These are phyloP conservation scores for Neonectria neomacrospora DNA, from an alignment of 2,329 filamentous ascomycete species.

Conservation along the genomic window DNA sequence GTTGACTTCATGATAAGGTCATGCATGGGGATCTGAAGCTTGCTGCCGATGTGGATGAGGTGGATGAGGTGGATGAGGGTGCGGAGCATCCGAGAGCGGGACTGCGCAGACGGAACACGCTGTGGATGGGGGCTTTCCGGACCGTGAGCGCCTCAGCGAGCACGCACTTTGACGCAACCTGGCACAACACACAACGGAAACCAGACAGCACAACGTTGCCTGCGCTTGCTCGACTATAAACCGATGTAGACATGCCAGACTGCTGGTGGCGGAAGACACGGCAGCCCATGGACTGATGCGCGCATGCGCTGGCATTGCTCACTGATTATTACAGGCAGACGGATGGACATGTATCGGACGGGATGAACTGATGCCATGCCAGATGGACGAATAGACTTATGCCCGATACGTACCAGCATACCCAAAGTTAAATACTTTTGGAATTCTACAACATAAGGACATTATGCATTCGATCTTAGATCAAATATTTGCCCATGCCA, in stretches of 20 bases:
- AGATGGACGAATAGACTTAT: neutral
- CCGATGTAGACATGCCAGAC: neutral
- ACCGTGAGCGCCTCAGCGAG: neutral
- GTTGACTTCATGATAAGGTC: constrained; percentile 41
- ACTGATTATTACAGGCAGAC: constrained; percentile 1
- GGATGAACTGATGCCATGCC: constrained; percentile 14
- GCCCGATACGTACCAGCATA: neutral
- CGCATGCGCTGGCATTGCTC: constrained; percentile 11
- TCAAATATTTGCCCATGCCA: neutral
- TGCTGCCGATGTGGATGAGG: constrained; percentile 27
- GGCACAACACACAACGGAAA: constrained; percentile 8
- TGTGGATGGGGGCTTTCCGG: neutral
- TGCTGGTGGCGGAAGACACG: neutral
- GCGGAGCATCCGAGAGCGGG: constrained; percentile 39
- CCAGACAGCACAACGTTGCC: neutral
- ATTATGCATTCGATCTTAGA: neutral
- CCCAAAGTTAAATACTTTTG: neutral
- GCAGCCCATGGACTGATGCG: constrained; percentile 9
- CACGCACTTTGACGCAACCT: constrained; percentile 8
- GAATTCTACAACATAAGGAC: neutral
- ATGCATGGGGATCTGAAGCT: constrained; percentile 45
- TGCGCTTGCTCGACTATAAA: constrained; percentile 2
- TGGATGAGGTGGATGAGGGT: constrained; percentile 21
- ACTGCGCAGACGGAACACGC: constrained; percentile 16
- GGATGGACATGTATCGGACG: neutral